Evolutionary conservation across 208 protist genomes (phyloP), one percentile per base, ranked within the genome.

Genomic region (Acanthamoeba sp.): DNA sequence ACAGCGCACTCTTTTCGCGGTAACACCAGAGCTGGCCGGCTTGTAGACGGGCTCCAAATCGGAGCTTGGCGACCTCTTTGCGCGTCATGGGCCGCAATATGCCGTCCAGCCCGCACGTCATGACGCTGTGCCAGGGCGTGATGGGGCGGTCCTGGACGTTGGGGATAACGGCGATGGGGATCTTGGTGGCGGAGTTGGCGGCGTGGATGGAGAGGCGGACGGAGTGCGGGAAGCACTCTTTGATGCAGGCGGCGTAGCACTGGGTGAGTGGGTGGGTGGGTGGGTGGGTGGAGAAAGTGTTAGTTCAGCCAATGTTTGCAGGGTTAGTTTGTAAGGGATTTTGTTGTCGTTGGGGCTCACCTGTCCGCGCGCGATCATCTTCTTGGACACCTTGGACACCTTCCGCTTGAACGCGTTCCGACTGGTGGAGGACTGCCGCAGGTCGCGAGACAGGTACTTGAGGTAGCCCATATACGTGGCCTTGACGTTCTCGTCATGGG

Each of bases 131-230:
- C 69, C 69, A 80, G 38, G 69, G 69, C 69, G 55, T 62, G 55
- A 62, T 62, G 55, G 55, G 55, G 55, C n/a, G 55, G 24, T 62
- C 55, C 55, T 62, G 55, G 55, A 62, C 55, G 55, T 62, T 62
- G 55, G 55, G 55, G 55, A 62, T 1, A 29, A 62, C 55, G 55
- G 55, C 55, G 55, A 62, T 62, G 55, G 55, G 55, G 55, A 62
- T 62, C 55, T 62, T 62, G 55, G 27, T 62, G 55, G 55, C 55
- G 55, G 55, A 32, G 55, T 62, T 62, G 55, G 55, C 55, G 55
- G 55, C 55, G 69, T 80, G 69, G 69, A 80, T 80, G 36, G 69
- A 80, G 18, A 80, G 38, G 69, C 69, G 69, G 55, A 62, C 55
- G 55, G 55, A 62, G 55, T 62, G 55, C 55, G 55, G 55, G 55